These are phyloP conservation scores for Fusarium sp. DNA, from an alignment of 2,329 filamentous ascomycete genomes.

Conservation along the genomic window DNA sequence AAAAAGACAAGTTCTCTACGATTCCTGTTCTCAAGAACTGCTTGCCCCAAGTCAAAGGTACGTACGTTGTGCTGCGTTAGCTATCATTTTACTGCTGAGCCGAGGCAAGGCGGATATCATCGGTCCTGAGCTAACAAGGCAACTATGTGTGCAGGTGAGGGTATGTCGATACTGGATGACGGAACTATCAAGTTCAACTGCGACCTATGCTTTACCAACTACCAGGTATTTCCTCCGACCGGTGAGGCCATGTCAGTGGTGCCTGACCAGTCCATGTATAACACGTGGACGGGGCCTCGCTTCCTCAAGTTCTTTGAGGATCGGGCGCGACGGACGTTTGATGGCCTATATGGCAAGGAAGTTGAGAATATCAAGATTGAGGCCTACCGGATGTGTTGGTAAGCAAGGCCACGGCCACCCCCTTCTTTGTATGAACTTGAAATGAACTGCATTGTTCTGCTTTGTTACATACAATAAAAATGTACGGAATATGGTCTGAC, in stretches of 20 bases:
- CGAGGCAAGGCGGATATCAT: constrained; percentile 21
- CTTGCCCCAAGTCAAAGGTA: constrained; percentile 57
- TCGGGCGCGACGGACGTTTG: constrained; percentile 54
- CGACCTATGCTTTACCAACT: constrained; percentile 69
- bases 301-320: constrained; percentile 60
- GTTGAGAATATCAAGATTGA: constrained; percentile 56
- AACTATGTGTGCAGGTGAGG: constrained; percentile 51
- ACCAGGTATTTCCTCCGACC: constrained; percentile 58
- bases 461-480: not conserved
- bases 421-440: not conserved
- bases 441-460: not conserved
- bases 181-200: constrained; percentile 72
- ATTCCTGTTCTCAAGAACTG: constrained; percentile 67
- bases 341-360: constrained; percentile 58
- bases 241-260: constrained; percentile 66
- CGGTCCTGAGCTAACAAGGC: constrained; percentile 19
- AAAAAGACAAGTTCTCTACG: constrained; percentile 61
- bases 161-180: constrained; percentile 59
- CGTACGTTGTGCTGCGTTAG: constrained; percentile 47
- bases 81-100: not conserved
- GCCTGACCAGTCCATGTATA: constrained; percentile 58
- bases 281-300: constrained; percentile 55
- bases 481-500: constrained; percentile 22
- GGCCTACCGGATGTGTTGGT: constrained; percentile 62
- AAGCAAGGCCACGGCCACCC: constrained; percentile 32